Evolutionary conservation across 176 grass and related monocot species (phyloP).

Genomic region (Rhynchospora breviuscula): DNA sequence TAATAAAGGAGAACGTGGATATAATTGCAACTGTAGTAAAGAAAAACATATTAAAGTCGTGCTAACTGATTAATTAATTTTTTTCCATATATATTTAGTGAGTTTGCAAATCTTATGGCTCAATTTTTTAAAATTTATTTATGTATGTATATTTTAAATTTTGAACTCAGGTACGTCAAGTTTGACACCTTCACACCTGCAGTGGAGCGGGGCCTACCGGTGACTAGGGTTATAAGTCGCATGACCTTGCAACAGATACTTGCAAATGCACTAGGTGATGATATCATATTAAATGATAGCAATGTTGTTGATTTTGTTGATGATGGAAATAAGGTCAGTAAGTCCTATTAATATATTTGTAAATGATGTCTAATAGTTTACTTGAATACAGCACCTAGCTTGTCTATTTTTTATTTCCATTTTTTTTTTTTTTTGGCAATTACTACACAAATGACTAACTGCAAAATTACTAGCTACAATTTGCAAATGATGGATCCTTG

Average conservation of each 20-base stretch:
- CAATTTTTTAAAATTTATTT: background rate
- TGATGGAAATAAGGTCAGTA: conserved; percentile 73
- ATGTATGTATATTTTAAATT: background rate
- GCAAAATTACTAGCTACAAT: background rate
- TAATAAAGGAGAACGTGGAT: background rate
- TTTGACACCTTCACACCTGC: conserved; percentile 98
- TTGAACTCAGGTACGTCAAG: conserved; percentile 75
- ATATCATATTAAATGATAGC: conserved; percentile 72
- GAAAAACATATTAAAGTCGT: background rate
- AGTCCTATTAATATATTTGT: background rate
- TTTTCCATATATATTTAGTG: background rate
- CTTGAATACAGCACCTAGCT: background rate
- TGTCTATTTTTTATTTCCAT: background rate
- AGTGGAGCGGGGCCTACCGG: conserved; percentile 73
- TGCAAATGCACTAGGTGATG: conserved; percentile 56
- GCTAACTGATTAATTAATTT: background rate
- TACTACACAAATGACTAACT: background rate
- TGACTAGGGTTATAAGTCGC: conserved; percentile 96
- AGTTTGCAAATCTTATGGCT: background rate
- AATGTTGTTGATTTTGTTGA: conserved; percentile 79
- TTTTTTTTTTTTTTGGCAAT: too few species aligned
- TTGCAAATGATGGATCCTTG: background rate
- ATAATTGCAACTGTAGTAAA: background rate
- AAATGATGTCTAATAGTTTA: conserved; percentile 5
- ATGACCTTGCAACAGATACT: conserved; percentile 94